Base-by-base conservation (phyloP, 2,329 filamentous ascomycete genomes). In the Lasiodiplodia citricola region DNA sequence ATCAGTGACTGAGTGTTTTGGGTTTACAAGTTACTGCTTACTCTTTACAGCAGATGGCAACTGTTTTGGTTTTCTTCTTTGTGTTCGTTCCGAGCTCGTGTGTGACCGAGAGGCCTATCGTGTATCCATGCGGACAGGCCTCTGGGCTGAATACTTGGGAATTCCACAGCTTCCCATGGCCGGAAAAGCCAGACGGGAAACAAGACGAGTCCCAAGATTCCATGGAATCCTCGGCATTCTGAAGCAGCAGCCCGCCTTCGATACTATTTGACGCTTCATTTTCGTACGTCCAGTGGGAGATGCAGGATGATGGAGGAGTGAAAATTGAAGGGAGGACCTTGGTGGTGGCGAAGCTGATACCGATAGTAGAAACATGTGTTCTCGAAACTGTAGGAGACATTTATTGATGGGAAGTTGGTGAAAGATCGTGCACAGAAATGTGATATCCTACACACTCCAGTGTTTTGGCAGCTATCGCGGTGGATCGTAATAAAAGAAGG, bases 121-220 rank as follows among this genome's bases (percentile, higher is more conserved):
- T 38, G 4, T 41, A 38, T 37, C 55, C 55, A 18, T n/a, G n/a
- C 41, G 56, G 56, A 25, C 56, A 47, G 16, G 35, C 35, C 5
- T 23, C 56, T 60, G 56, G 21, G 13, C 56, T 44, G 56, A 60
- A 60, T 2, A 47, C 37, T 44, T 47, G 56, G 10, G 56, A 60
- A 13, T 35, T 31, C 57, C 57, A 60, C 14, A 21, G 3, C 7
- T 28, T 60, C 5, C 57, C 57, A 47, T 60, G 28, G 1, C 57
- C 57, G 10, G 37, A 18, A 31, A 47, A 47, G 11, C 57, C 57
- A 2, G 38, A 11, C 10, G 38, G 23, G 37, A 60, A 60, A n/a
- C 47, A 65, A n/a, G 55, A 13, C 5, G 11, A 41, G 23, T 41
- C 35, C 7, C 5, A 47, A 6, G 2, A 10, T 4, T 47, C 6